Conservation (phyloP, 371 early-diverging fungal genomes). For the Mortierella sp. region DNA sequence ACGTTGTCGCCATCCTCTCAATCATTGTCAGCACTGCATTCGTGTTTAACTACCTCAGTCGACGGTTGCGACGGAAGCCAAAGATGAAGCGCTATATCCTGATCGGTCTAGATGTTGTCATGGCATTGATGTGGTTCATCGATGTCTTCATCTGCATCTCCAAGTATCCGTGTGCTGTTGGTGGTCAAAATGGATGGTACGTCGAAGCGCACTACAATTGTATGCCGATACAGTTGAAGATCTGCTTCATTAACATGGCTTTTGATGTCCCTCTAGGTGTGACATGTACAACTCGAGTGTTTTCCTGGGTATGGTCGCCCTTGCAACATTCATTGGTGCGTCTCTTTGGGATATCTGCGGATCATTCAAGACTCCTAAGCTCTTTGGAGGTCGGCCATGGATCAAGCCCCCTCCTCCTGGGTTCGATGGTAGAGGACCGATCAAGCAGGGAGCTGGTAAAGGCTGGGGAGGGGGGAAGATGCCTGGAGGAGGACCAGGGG, state of each 20-base stretch:
- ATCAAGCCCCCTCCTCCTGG: conserved; percentile 46
- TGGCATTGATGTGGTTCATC: conserved; percentile 65
- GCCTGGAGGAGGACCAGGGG: conserved; percentile 3
- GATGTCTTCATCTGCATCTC: conserved; percentile 66
- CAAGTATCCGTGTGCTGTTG: conserved; percentile 60
- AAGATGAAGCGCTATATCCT: conserved; percentile 64
- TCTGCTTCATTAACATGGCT: too few relatives aligned
- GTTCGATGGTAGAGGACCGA: conserved; percentile 7
- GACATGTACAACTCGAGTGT: conserved; percentile 69
- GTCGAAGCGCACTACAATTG: background rate
- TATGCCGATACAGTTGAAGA: too few relatives aligned
- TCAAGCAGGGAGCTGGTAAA: conserved; percentile 7
- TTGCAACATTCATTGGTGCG: conserved; percentile 58
- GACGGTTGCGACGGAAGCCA: conserved; percentile 55
- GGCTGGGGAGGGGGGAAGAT: conserved; percentile 9
- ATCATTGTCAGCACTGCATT: conserved; percentile 61
- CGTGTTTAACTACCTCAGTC: conserved; percentile 57
- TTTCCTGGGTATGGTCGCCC: conserved; percentile 63
- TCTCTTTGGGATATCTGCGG: conserved; percentile 64
- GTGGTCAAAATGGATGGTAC: conserved; percentile 56
- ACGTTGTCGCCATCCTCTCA: conserved; percentile 60
- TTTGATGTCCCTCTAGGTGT: conserved; percentile 54
- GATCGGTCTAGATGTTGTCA: conserved; percentile 59
- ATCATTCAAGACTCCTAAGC: conserved; percentile 47
- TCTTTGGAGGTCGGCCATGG: conserved; percentile 13